Evolutionary conservation across 371 early-diverging fungal species (phyloP).

Genomic region (Apophysomyces sp.): DNA sequence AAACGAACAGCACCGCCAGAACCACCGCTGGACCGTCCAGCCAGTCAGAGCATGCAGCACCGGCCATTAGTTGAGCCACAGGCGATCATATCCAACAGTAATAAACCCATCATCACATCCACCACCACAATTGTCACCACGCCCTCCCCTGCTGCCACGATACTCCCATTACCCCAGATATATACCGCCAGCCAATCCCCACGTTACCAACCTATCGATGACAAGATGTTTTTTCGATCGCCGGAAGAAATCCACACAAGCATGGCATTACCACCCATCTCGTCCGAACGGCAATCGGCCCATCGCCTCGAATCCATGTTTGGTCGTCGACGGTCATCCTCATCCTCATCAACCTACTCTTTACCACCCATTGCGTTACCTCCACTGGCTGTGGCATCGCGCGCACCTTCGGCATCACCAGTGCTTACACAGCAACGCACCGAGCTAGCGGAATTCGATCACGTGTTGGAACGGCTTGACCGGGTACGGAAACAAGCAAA

Average conservation of each 20-base stretch:
- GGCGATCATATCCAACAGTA: too few species aligned
- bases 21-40: neutral
- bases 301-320: neutral
- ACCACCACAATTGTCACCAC: conserved; percentile 5
- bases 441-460: conserved; percentile 15
- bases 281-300: neutral
- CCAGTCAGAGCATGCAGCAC: too few species aligned
- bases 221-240: neutral
- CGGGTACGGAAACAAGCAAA: conserved; percentile 8
- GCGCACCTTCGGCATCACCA: neutral
- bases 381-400: neutral
- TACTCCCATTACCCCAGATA: neutral
- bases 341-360: conserved; percentile 1
- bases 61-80: conserved; percentile 1
- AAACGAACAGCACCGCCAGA: conserved; percentile 1
- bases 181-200: conserved; percentile 4
- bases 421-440: neutral
- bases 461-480: conserved; percentile 8
- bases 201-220: neutral
- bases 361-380: conserved; percentile 18
- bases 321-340: neutral
- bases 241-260: conserved; percentile 9
- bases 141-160: neutral
- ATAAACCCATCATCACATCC: neutral
- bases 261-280: conserved; percentile 14